phyloP scores from a whole-genome alignment of 2,329 filamentous ascomycete species.

The Rhynchosporium graminicola region DNA sequence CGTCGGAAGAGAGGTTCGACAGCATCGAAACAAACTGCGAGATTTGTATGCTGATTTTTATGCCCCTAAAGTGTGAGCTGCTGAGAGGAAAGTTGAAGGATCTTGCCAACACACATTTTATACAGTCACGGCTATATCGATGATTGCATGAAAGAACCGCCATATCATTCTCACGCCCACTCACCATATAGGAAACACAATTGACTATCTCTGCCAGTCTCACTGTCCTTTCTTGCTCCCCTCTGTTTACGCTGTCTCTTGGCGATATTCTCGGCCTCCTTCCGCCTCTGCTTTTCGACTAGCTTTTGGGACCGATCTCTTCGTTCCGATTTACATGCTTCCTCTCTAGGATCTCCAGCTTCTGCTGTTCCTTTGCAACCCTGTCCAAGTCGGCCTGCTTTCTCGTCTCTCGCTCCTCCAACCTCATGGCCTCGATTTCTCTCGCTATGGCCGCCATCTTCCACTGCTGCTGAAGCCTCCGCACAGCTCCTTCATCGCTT shows the following conservation, averaged over 20 bases:
- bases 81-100: not conserved
- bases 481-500: constrained; percentile 19
- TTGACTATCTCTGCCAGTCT: constrained; percentile 19
- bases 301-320: constrained; percentile 9
- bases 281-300: constrained; percentile 11
- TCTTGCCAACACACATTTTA: constrained; percentile 22
- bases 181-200: constrained; percentile 32
- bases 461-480: constrained; percentile 16
- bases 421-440: constrained; percentile 16
- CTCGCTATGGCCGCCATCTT: constrained; percentile 14
- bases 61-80: constrained; percentile 20
- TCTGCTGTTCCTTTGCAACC: constrained; percentile 13
- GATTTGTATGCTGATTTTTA: constrained; percentile 31
- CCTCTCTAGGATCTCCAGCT: constrained; percentile 15
- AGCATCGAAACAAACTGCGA: constrained; percentile 29
- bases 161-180: constrained; percentile 22
- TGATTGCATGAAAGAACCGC: constrained; percentile 28
- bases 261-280: constrained; percentile 8
- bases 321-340: not conserved
- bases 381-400: constrained; percentile 8
- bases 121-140: constrained; percentile 29
- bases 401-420: constrained; percentile 14
- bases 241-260: constrained; percentile 7
- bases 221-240: constrained; percentile 12
- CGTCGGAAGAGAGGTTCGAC: constrained; percentile 16